Evolutionary conservation across 2,329 filamentous ascomycete genomes (phyloP), one percentile per base, ranked within the genome.

Genomic region (Aureobasidium sp.): DNA sequence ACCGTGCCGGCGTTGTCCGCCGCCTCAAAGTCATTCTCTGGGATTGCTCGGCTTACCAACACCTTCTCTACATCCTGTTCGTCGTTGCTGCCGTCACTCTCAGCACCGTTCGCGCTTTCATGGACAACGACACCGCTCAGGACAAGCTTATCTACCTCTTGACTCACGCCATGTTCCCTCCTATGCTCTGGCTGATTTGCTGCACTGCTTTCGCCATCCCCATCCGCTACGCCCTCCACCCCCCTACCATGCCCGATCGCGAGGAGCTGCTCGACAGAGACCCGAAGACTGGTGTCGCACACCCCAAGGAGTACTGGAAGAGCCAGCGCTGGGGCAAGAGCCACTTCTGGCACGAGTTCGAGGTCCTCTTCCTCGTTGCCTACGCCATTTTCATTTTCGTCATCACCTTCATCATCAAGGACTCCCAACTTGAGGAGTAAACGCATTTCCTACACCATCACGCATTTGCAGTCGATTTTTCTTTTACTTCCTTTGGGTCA

Each of bases 121-220:
- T 73, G 37, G 66, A 73, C 17, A 69, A 77, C 25, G 66, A 72
- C 21, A 67, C 69, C 4, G 69, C 72, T 35, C 71, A 71, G 63
- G 73, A 75, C 10, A 70, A 77, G n/a, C 72, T 84, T 17, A 67
- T 80, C 50, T 78, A 77, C 64, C 73, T 86, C 4, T 68, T 86
- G 42, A 84, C 82, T 0, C 82, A 85, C 67, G 81, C 81, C 13
- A 81, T 81, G 71, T 86, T 83, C 83, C 82, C 82, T 6, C 83
- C 83, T 0, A 66, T 84, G 45, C 79, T 81, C 0, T 84, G 82
- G 71, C 66, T 84, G 11, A 55, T 62, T 35, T 51, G 46, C 33
- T 60, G 45, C 42, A 61, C 60, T 13, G 62, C 62, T 17, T 62
- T 64, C 50, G 47, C 47, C 40, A 57, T 57, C 2, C 84, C 84